Conservation (phyloP, 768 basidiomycete genomes). For the Leccinum pellstonianum region DNA sequence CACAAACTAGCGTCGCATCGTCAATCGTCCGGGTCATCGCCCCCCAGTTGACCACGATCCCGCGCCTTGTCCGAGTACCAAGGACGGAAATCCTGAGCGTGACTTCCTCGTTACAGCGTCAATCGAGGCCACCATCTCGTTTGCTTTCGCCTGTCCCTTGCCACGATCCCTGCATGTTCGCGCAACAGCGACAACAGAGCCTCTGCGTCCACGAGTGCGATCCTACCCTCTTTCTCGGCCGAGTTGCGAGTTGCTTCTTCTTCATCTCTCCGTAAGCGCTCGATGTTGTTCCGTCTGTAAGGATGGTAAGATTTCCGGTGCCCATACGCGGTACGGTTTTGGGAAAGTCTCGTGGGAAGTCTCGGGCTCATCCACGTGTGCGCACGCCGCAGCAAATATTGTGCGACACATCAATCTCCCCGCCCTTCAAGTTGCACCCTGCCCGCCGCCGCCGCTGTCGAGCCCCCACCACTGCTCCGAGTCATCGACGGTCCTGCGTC, state of each 20-base stretch:
- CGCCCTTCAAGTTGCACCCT: too few species aligned
- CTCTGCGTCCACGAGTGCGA: conserved; percentile 79
- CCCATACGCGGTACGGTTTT: conserved; percentile 49
- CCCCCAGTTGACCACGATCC: conserved; percentile 27
- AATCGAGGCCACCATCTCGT: conserved; percentile 24
- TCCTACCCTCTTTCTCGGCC: conserved; percentile 65
- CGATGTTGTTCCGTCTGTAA: conserved; percentile 81
- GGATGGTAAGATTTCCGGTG: conserved; percentile 93
- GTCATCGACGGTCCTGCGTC: too few species aligned
- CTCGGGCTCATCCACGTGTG: too few species aligned
- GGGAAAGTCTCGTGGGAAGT: too few species aligned
- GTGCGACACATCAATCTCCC: too few species aligned
- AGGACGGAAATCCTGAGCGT: conserved; percentile 73
- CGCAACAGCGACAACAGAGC: conserved; percentile 68
- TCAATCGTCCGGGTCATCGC: conserved; percentile 34
- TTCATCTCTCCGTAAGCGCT: conserved; percentile 76
- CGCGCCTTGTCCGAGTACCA: conserved; percentile 57
- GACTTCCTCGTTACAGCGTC: background rate
- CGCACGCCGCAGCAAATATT: too few species aligned
- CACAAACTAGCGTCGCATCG: conserved; percentile 30
- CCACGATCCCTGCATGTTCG: conserved; percentile 51
- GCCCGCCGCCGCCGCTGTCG: too few species aligned
- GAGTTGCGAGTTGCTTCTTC: conserved; percentile 70
- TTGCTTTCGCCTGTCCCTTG: conserved; percentile 39
- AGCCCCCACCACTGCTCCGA: too few species aligned